These are phyloP conservation scores for Populus trichocarpa DNA, from an alignment of 441 rosid species.

Conservation along the genomic window DNA sequence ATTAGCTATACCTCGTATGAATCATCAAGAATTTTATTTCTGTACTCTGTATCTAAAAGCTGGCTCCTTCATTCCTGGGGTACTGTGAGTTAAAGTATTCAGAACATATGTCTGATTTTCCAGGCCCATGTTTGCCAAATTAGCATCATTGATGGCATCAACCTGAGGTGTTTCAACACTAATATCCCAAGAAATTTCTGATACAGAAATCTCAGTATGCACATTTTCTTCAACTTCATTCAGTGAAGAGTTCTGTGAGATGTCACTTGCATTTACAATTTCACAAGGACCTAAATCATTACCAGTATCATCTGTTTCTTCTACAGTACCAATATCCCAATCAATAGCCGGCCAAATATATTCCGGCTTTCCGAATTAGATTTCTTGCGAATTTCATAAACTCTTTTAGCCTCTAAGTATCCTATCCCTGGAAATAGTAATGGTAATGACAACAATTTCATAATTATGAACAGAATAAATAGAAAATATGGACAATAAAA, in stretches of 20 bases:
- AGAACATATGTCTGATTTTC: conserved; percentile 37
- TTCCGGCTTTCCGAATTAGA: conserved; percentile 80
- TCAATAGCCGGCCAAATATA: conserved; percentile 92
- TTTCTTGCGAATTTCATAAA: conserved; percentile 71
- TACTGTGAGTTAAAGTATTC: conserved; percentile 31
- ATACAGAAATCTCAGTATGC: conserved; percentile 42
- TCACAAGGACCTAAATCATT: too few relatives aligned
- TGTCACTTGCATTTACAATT: too few relatives aligned
- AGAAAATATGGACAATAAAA: background rate
- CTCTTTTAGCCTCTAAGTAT: conserved; percentile 76
- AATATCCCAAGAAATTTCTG: conserved; percentile 89
- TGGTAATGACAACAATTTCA: conserved; percentile 13
- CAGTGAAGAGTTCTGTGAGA: conserved; percentile 41
- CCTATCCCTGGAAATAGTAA: conserved; percentile 54
- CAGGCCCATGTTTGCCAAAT: conserved; percentile 32
- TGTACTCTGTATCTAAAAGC: conserved; percentile 81
- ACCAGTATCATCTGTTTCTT: conserved; percentile 68
- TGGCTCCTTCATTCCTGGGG: conserved; percentile 61
- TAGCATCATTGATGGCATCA: conserved; percentile 54
- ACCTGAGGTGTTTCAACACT: conserved; percentile 88
- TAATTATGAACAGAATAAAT: background rate
- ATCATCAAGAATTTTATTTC: conserved; percentile 94
- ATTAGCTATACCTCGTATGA: conserved; percentile 62
- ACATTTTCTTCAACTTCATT: conserved; percentile 41
- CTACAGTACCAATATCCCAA: conserved; percentile 89